Evolutionary conservation across 768 basidiomycete species (phyloP).

Genomic region (Suillus variegatus): DNA sequence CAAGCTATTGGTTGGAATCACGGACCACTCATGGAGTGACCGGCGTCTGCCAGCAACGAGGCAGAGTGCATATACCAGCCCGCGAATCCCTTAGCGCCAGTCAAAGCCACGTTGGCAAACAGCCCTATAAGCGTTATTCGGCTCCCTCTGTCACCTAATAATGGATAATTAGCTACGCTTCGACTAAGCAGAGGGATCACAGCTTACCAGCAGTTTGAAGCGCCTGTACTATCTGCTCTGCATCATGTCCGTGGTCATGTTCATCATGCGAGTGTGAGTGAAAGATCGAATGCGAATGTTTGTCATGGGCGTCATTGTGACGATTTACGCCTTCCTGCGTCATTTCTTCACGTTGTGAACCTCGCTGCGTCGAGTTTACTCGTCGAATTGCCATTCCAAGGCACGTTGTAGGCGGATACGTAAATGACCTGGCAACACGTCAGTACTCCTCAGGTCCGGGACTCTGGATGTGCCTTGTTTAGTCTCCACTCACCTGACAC

Average conservation of each 20-base stretch:
- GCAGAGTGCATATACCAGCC: slow-evolving; percentile 92
- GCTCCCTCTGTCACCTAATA: slow-evolving; percentile 79
- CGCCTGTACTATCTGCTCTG: slow-evolving; percentile 68
- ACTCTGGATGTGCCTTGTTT: slow-evolving; percentile 6
- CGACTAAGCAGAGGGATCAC: not conserved
- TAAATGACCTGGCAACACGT: slow-evolving; percentile 20
- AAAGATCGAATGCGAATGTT: slow-evolving; percentile 64
- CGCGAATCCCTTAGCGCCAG: slow-evolving; percentile 80
- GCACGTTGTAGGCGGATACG: not conserved
- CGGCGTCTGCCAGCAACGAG: slow-evolving; percentile 89
- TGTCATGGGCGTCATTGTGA: slow-evolving; percentile 33
- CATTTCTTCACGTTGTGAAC: slow-evolving; percentile 29
- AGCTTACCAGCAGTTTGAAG: slow-evolving; percentile 63
- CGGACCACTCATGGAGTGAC: slow-evolving; percentile 85
- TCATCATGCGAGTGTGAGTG: slow-evolving; percentile 69
- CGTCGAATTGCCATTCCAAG: slow-evolving; percentile 25
- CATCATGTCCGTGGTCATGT: slow-evolving; percentile 57
- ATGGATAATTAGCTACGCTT: slow-evolving; percentile 3
- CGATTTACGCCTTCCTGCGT: slow-evolving; percentile 35
- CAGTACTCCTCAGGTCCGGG: not conserved
- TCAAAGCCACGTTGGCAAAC: slow-evolving; percentile 78
- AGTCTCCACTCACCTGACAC: slow-evolving; percentile 2
- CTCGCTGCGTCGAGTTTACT: slow-evolving; percentile 18
- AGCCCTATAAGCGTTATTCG: slow-evolving; percentile 86
- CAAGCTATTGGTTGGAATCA: slow-evolving; percentile 14